These are phyloP conservation scores for Syzygium jambos DNA, from an alignment of 345 rosid species.

Conservation along the genomic window DNA sequence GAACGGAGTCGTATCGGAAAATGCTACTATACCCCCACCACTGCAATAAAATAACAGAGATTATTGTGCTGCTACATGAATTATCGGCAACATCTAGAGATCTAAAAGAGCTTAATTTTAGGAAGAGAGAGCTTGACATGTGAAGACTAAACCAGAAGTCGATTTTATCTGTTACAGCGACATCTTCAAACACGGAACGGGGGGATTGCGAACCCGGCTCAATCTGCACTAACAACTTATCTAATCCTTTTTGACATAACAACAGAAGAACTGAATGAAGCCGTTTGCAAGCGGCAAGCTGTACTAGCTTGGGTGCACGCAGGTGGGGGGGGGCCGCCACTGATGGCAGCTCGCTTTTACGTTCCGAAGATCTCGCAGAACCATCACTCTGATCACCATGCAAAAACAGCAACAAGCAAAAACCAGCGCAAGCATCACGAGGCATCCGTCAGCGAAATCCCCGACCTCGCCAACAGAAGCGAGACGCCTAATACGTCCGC, in stretches of 20 bases:
- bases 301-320: not conserved
- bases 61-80: not conserved
- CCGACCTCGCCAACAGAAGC: not conserved
- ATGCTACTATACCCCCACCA: constrained; percentile 45
- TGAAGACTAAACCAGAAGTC: not conserved
- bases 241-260: not conserved
- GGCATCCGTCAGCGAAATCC: not conserved
- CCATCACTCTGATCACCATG: not conserved
- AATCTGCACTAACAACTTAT: not conserved
- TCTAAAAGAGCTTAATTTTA: not conserved
- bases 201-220: not conserved
- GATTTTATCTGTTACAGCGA: not conserved
- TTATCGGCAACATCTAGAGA: not conserved
- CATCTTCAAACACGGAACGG: not conserved
- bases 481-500: not conserved
- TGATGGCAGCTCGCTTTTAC: not conserved
- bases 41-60: constrained; percentile 16
- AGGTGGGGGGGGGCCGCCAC: no score
- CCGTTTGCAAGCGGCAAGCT: not conserved
- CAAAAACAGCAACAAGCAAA: not conserved
- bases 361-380: not conserved
- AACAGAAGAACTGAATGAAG: not conserved
- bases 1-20: constrained; percentile 22
- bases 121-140: not conserved
- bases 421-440: not conserved